Percentiles rank a stretch among this genome's conserved stretches.
Conservation (phyloP, 75 land plant species). For the Larix kaempferi region DNA sequence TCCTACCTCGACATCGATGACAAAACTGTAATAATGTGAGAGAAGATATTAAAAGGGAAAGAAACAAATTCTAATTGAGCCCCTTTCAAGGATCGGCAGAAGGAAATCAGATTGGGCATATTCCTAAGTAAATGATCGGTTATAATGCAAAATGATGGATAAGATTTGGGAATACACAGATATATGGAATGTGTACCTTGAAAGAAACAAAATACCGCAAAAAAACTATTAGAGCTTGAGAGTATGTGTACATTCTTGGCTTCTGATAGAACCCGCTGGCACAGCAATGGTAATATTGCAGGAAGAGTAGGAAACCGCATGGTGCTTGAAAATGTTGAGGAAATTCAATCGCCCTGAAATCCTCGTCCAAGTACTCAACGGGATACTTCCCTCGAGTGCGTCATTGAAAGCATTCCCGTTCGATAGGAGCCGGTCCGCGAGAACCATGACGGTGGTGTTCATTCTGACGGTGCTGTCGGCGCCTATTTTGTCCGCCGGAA, state of each 20-base stretch:
- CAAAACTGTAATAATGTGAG: too few relatives aligned
- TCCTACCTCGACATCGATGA: too few relatives aligned
- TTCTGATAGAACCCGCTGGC: slow-evolving; percentile 21
- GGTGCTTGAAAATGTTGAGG: slow-evolving; percentile 44
- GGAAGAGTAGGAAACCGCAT: slow-evolving; percentile 33
- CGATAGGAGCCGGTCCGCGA: slow-evolving; percentile 37
- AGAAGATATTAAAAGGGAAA: too few relatives aligned
- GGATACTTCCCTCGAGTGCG: slow-evolving; percentile 28
- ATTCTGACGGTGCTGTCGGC: slow-evolving; percentile 10
- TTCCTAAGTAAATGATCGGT: too few relatives aligned
- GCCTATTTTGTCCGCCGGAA: slow-evolving; percentile 34
- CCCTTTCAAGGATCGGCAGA: too few relatives aligned
- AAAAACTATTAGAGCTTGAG: slow-evolving; percentile 23
- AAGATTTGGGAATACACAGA: too few relatives aligned
- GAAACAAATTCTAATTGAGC: too few relatives aligned
- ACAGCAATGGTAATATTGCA: slow-evolving; percentile 50
- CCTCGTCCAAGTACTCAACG: slow-evolving; percentile 30
- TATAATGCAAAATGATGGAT: too few relatives aligned
- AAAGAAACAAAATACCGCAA: too few relatives aligned
- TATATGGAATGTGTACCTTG: too few relatives aligned
- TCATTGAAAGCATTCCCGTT: slow-evolving; percentile 24
- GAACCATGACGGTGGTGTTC: slow-evolving; percentile 8
- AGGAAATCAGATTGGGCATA: too few relatives aligned
- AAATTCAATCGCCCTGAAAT: slow-evolving; percentile 58
- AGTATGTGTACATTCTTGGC: slow-evolving; percentile 24